Evolutionary conservation across 768 basidiomycete genomes (phyloP).

Genomic region (Fibroporia radiculosa): DNA sequence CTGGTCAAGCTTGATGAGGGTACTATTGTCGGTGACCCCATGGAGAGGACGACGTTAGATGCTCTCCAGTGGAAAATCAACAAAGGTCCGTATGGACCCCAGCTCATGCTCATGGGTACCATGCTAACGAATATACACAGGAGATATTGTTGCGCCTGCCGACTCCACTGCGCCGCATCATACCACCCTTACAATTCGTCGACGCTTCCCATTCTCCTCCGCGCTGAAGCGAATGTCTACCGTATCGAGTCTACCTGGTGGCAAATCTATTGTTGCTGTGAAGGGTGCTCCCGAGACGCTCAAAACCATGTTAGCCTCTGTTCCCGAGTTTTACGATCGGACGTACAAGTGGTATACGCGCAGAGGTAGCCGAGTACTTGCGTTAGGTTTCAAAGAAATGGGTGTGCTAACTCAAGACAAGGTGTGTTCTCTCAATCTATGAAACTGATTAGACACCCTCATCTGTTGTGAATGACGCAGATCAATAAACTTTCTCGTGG

Average conservation of each 20-base stretch:
- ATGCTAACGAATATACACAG: constrained; percentile 18
- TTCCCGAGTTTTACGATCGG: constrained; percentile 83
- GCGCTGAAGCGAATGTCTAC: constrained; percentile 98
- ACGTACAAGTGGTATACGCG: constrained; percentile 94
- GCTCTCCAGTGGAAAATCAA: constrained; percentile 82
- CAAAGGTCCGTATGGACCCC: constrained; percentile 38
- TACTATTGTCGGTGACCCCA: constrained; percentile 91
- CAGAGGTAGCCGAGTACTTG: constrained; percentile 88
- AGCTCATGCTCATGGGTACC: not conserved
- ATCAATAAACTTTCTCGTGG: constrained; percentile 85
- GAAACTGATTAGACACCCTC: no score
- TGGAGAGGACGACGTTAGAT: constrained; percentile 96
- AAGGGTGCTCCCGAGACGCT: constrained; percentile 99
- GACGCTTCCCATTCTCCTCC: constrained; percentile 97
- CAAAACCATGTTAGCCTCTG: constrained; percentile 67
- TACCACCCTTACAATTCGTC: constrained; percentile 62
- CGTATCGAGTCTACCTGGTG: constrained; percentile 57
- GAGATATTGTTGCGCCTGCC: constrained; percentile 64
- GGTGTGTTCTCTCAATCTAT: constrained; percentile 34
- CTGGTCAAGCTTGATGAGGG: constrained; percentile 93
- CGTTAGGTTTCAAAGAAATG: constrained; percentile 83
- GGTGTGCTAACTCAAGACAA: constrained; percentile 62
- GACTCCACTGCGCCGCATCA: constrained; percentile 43
- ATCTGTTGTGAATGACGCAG: constrained; percentile 29
- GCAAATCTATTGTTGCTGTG: constrained; percentile 60